Conservation (phyloP, 2,329 filamentous ascomycete genomes). For the Metarhizium humberi region DNA sequence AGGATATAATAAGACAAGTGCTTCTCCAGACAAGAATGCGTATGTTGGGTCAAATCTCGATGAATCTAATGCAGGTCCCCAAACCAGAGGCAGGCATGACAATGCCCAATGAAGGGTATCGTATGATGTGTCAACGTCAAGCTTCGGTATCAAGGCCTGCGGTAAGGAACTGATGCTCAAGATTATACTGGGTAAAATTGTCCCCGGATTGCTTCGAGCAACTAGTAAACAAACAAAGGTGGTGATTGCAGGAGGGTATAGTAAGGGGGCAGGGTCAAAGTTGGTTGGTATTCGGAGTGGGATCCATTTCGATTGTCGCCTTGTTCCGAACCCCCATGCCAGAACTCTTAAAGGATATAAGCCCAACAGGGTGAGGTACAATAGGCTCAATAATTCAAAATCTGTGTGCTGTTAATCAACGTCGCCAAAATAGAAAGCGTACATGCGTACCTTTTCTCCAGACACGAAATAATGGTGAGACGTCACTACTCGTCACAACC, state of each 20-base stretch:
- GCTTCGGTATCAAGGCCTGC: constrained; percentile 58
- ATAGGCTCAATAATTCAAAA: constrained; percentile 26
- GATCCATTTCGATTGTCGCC: constrained; percentile 25
- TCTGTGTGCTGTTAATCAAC: constrained; percentile 23
- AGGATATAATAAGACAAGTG: constrained; percentile 62
- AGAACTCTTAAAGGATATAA: constrained; percentile 54
- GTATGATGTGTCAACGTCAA: constrained; percentile 44
- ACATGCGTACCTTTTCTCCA: constrained; percentile 39
- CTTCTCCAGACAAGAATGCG: constrained; percentile 38
- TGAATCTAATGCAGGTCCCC: constrained; percentile 13
- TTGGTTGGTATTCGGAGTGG: constrained; percentile 53
- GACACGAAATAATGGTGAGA: constrained; percentile 32
- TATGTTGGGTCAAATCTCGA: constrained; percentile 29
- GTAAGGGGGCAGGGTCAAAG: constrained; percentile 87
- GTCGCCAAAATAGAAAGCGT: neutral
- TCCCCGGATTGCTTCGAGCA: constrained; percentile 47
- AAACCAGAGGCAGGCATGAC: constrained; percentile 56
- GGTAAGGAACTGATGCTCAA: constrained; percentile 72
- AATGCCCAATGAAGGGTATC: constrained; percentile 72
- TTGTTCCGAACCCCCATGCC: constrained; percentile 34
- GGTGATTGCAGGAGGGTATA: constrained; percentile 75
- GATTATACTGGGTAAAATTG: constrained; percentile 72
- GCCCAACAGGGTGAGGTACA: constrained; percentile 31
- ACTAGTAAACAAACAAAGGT: constrained; percentile 69
- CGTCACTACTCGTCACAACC: constrained; percentile 36